A percentile compares a stretch with the other conserved stretches of the same genome.
These are phyloP conservation scores for Sequoia sempervirens DNA, from an alignment of 75 land plant species.

Conservation along the genomic window DNA sequence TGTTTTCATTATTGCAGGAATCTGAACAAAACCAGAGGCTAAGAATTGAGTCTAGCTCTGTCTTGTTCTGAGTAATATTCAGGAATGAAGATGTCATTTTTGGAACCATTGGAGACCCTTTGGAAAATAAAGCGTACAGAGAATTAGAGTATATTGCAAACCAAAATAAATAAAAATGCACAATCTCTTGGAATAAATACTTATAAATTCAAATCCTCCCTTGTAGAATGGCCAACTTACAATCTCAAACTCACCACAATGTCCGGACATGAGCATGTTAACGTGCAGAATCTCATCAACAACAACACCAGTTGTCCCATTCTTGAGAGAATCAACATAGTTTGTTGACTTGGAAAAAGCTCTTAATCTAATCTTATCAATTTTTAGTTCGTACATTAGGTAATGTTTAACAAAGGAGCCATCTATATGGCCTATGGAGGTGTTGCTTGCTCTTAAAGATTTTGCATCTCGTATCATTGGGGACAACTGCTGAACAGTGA, in stretches of 20 bases:
- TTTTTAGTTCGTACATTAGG: neutral
- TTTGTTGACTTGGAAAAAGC: neutral
- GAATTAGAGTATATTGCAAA: neutral
- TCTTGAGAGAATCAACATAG: neutral
- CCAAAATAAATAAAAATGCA: neutral
- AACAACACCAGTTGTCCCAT: neutral
- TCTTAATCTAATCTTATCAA: neutral
- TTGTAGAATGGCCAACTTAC: neutral
- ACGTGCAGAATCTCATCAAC: neutral
- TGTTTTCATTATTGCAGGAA: too few relatives aligned
- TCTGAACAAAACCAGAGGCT: neutral
- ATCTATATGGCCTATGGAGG: neutral
- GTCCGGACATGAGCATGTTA: neutral
- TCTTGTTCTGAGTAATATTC: neutral
- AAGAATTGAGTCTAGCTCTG: neutral
- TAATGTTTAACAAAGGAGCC: neutral
- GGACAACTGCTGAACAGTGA: conserved; percentile 15
- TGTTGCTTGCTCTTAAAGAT: neutral
- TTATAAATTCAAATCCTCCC: neutral
- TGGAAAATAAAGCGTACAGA: neutral
- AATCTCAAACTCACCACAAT: too few relatives aligned
- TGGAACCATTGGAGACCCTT: neutral
- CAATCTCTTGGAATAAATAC: neutral
- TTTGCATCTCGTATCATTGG: conserved; percentile 5
- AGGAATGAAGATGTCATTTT: neutral